A percentile compares a stretch with the other conserved stretches of the same genome.
These are phyloP conservation scores for Chaetomium sp. DNA, from an alignment of 2,329 filamentous ascomycete genomes.

Conservation along the genomic window DNA sequence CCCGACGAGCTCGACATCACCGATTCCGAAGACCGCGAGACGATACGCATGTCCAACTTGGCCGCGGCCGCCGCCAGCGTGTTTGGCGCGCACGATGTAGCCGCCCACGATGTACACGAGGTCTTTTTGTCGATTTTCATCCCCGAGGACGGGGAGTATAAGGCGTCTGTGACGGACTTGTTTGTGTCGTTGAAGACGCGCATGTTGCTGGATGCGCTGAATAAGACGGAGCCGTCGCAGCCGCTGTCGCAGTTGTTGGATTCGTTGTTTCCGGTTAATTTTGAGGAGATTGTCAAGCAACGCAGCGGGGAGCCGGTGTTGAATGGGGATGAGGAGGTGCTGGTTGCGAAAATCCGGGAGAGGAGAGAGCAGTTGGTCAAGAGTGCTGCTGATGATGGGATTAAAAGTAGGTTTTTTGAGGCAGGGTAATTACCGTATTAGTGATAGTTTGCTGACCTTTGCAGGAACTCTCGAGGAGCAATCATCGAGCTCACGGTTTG, in stretches of 20 bases:
- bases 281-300: conserved; percentile 43
- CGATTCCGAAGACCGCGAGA: conserved; percentile 33
- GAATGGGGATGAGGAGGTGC: conserved; percentile 45
- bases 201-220: conserved; percentile 47
- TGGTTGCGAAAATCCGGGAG: conserved; percentile 38
- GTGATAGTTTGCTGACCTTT: conserved; percentile 13
- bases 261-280: conserved; percentile 49
- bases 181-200: conserved; percentile 44
- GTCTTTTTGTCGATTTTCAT: conserved; percentile 41
- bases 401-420: conserved; percentile 22
- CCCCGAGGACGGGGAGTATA: conserved; percentile 32
- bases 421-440: too few relatives aligned
- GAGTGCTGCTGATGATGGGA: conserved; percentile 44
- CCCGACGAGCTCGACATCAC: conserved; percentile 34
- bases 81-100: conserved; percentile 32
- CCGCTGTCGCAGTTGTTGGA: conserved; percentile 42
- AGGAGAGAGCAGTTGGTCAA: conserved; percentile 43
- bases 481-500: conserved; percentile 34
- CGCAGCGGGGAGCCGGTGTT: conserved; percentile 41
- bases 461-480: conserved; percentile 32
- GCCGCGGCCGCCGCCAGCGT: conserved; percentile 40
- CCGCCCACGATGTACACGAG: conserved; percentile 38
- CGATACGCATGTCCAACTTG: conserved; percentile 43
- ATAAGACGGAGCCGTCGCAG: conserved; percentile 39
- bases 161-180: conserved; percentile 35